These are phyloP conservation scores for Rhodotorula sphaerocarpa DNA, from an alignment of 768 basidiomycete species.

Conservation along the genomic window DNA sequence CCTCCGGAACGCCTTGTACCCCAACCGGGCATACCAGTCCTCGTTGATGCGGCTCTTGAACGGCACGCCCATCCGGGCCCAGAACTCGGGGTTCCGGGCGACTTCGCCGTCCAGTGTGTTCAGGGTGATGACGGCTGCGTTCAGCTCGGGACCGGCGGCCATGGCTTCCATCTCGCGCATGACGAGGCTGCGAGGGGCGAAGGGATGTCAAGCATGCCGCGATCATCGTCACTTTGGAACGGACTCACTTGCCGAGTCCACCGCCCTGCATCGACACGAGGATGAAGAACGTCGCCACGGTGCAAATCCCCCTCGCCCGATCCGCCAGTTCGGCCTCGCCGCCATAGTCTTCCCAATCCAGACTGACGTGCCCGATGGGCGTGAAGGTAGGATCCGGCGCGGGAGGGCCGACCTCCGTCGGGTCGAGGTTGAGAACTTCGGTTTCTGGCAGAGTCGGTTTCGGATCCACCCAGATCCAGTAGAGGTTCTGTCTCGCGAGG, in stretches of 20 bases:
- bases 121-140: slow-evolving; percentile 11
- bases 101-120: slow-evolving; percentile 19
- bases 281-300: slow-evolving; percentile 24
- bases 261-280: slow-evolving; percentile 15
- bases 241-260: slow-evolving; percentile 15
- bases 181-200: slow-evolving; percentile 4
- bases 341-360: slow-evolving; percentile 28
- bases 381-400: slow-evolving; percentile 11
- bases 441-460: background rate
- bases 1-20: slow-evolving; percentile 17
- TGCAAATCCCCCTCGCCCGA: background rate
- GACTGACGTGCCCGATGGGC: slow-evolving; percentile 18
- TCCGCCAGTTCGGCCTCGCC: slow-evolving; percentile 9
- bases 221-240: no score
- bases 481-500: slow-evolving; percentile 11
- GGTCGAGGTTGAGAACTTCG: background rate
- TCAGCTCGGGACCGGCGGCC: background rate
- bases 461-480: slow-evolving; percentile 13
- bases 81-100: background rate
- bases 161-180: slow-evolving; percentile 21
- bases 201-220: no score
- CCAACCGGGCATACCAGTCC: slow-evolving; percentile 17
- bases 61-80: slow-evolving; percentile 5
- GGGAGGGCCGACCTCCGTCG: background rate
- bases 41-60: slow-evolving; percentile 6